A percentile compares a stretch with the other conserved stretches of the same genome.
These are phyloP conservation scores for Ceratobasidium theobromae DNA, from an alignment of 1,284 basidiomycete genomes.

Conservation along the genomic window DNA sequence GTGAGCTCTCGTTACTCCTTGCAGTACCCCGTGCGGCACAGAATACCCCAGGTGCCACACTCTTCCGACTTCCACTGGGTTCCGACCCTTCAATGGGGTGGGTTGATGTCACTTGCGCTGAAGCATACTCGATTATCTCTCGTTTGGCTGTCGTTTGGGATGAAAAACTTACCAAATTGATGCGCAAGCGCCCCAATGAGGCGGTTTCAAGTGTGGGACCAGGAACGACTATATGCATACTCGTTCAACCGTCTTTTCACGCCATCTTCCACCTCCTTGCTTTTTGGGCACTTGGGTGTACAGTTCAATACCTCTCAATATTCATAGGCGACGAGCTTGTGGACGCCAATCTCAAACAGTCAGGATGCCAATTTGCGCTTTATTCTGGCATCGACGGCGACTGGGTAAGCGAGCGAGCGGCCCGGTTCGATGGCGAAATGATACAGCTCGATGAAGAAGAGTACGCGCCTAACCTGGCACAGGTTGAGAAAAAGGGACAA, in stretches of 20 bases:
- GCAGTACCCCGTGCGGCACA: background rate
- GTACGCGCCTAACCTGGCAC: background rate
- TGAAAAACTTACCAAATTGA: background rate
- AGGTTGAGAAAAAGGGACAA: background rate
- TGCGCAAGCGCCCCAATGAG: background rate
- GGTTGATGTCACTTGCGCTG: background rate
- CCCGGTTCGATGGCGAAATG: background rate
- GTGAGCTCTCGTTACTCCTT: background rate
- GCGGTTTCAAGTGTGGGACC: background rate
- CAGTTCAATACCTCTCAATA: background rate
- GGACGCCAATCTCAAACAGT: background rate
- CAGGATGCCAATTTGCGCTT: background rate
- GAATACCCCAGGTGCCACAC: background rate
- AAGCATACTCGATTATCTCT: background rate
- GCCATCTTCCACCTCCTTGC: background rate
- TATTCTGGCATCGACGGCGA: background rate
- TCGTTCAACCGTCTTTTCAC: background rate
- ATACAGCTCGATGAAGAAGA: background rate
- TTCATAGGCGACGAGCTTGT: background rate
- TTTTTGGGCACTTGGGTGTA: constrained; percentile 7
- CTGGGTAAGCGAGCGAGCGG: background rate
- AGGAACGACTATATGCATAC: background rate
- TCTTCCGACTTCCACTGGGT: background rate
- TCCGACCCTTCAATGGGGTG: background rate
- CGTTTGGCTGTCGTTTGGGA: background rate